A percentile compares a stretch with the other conserved stretches of the same genome.
These are phyloP conservation scores for Amaranthus tricolor DNA, from an alignment of 179 eudicot species.

Conservation along the genomic window DNA sequence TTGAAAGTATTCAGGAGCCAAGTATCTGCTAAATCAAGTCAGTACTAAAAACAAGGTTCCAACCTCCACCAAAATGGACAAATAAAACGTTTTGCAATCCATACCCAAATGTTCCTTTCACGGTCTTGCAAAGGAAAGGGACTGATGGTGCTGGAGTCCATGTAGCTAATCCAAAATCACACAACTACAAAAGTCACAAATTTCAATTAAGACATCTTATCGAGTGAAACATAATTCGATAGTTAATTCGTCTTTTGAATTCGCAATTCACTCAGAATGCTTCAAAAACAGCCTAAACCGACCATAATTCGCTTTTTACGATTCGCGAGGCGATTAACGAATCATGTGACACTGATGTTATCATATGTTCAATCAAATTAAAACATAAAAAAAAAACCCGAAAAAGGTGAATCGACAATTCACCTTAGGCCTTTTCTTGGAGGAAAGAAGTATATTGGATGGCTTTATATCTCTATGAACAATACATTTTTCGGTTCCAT, in stretches of 20 bases:
- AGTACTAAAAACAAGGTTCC: slow-evolving; percentile 13
- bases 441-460: slow-evolving; percentile 87
- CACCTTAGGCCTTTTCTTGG: slow-evolving; percentile 83
- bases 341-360: too few species aligned
- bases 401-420: slow-evolving; percentile 4
- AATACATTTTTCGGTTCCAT: slow-evolving; percentile 84
- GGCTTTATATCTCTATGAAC: slow-evolving; percentile 98
- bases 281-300: too few species aligned
- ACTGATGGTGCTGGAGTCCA: slow-evolving; percentile 94
- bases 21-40: slow-evolving; percentile 48
- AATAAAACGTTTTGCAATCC: slow-evolving; percentile 8
- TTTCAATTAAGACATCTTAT: slow-evolving; percentile 17
- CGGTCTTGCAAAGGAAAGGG: slow-evolving; percentile 96
- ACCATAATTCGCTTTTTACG: too few species aligned
- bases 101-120: slow-evolving; percentile 99
- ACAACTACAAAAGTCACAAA: slow-evolving; percentile 48
- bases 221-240: too few species aligned
- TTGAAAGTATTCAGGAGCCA: slow-evolving; percentile 98
- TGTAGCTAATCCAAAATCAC: slow-evolving; percentile 95
- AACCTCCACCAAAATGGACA: not conserved
- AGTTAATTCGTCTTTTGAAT: too few species aligned
- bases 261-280: too few species aligned
- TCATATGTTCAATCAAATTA: slow-evolving; percentile 7
- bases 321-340: too few species aligned
- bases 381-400: not conserved